These are phyloP conservation scores for Fusarium sp. DNA, from an alignment of 2,329 filamentous ascomycete species.

Conservation along the genomic window DNA sequence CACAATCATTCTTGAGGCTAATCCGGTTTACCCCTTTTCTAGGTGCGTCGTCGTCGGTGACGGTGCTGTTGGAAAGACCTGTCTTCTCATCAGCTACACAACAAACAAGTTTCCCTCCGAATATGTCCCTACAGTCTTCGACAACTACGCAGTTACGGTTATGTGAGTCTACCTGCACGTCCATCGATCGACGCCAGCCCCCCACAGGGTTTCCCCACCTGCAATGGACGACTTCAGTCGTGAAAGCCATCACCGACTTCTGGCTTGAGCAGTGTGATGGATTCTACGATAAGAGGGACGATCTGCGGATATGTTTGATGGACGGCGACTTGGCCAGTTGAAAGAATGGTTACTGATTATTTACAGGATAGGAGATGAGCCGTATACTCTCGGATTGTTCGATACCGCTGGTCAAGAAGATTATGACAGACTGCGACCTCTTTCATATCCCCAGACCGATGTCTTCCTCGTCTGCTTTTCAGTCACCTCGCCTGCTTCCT, in stretches of 20 bases:
- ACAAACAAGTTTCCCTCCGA: constrained; percentile 99
- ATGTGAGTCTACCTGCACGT: constrained; percentile 75
- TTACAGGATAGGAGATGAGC: constrained; percentile 95
- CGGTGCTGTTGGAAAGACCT: constrained; percentile 99
- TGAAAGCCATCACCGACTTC: not conserved
- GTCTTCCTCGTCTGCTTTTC: constrained; percentile 99
- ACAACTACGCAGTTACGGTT: constrained; percentile 99
- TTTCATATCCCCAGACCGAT: constrained; percentile 98
- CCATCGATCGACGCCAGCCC: constrained; percentile 26
- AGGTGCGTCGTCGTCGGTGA: constrained; percentile 99
- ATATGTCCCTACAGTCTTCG: constrained; percentile 99
- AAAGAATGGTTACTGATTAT: constrained; percentile 30
- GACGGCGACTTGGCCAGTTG: not conserved
- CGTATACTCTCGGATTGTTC: constrained; percentile 95
- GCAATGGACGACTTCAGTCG: constrained; percentile 11
- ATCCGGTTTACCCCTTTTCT: constrained; percentile 25
- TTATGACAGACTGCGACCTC: constrained; percentile 94
- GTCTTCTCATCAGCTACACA: constrained; percentile 98
- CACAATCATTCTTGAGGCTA: constrained; percentile 20
- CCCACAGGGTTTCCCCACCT: constrained; percentile 18
- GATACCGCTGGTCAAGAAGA: constrained; percentile 99
- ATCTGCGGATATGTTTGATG: constrained; percentile 6
- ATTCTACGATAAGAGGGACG: not conserved
- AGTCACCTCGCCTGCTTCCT: constrained; percentile 95
- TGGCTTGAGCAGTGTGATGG: not conserved